Evolutionary conservation across 2,329 filamentous ascomycete species (phyloP), one percentile per base, ranked within the genome.

Genomic region (Trichoderma semiorbis): DNA sequence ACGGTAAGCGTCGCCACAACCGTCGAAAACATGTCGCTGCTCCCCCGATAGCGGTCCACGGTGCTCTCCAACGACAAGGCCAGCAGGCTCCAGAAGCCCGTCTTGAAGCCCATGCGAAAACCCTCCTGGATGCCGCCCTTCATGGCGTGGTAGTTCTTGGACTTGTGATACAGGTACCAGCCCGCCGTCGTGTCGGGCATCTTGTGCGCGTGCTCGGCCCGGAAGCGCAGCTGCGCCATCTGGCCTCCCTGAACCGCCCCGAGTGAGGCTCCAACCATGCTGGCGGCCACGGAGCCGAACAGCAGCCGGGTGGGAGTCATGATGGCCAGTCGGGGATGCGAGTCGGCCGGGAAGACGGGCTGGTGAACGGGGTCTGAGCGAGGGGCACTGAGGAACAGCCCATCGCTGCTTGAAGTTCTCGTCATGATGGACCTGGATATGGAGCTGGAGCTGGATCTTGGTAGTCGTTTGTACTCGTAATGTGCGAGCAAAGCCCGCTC

Each of bases 111-210:
- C 86, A 96, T 93, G 75, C 88, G 90, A 64, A 93, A 76, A 0
- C 94, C 96, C 78, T 97, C 94, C 67, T 89, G 89, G 21, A 97
- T 84, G 0, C 92, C 95, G 7, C 92, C 93, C 26, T 92, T 87
- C 77, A 93, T 91, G 66, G 92, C 88, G 77, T 94, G 90, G 84
- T 99, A 98, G 82, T 97, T 98, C 82, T 98, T 98, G 79, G 90
- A 93, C 83, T 98, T 98, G 85, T 98, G 95, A 82, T 99, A 99
- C n/a, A 98, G 88, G 80, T 95, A 99, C 96, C 96, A 99, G 21
- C 94, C 95, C 2, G 91, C 89, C 30, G 93, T 91, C 1, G 91
- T 91, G 4, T 89, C 90, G 24, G 96, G 96, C 74, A 98, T 90
- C 75, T 95, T 93, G 85, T 99, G 96, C 1, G 96, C 94, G 79